phyloP scores from a whole-genome alignment of 75 land plant species.

The Sequoia sempervirens region DNA sequence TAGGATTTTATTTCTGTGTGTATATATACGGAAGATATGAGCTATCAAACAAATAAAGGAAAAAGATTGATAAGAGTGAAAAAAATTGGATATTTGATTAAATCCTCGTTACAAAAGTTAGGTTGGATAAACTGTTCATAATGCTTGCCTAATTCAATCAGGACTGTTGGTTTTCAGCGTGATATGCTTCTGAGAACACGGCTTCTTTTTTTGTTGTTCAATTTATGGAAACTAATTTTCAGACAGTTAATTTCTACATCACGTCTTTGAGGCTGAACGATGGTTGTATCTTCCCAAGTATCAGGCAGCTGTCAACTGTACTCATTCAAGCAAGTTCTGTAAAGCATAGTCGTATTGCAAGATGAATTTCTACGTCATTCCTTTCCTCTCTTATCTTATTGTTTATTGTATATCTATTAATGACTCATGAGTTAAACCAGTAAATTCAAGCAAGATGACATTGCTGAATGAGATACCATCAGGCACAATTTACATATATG shows the following conservation, averaged over 20 bases:
- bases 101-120: neutral
- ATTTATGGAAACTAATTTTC: neutral
- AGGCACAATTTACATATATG: too few relatives aligned
- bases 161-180: neutral
- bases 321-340: neutral
- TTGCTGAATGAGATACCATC: neutral
- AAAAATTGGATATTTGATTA: neutral
- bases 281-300: neutral
- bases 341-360: neutral
- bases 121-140: neutral
- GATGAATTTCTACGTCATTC: neutral
- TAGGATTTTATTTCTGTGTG: neutral
- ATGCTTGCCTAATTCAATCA: neutral
- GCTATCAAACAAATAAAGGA: neutral
- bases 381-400: neutral
- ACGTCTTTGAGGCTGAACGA: neutral
- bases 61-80: neutral
- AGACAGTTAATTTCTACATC: neutral
- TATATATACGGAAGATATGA: neutral
- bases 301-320: neutral
- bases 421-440: too few relatives aligned
- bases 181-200: neutral
- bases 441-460: neutral
- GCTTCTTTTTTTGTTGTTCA: neutral
- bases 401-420: neutral